These are phyloP conservation scores for Populus trichocarpa DNA, from an alignment of 441 rosid species.

Conservation along the genomic window DNA sequence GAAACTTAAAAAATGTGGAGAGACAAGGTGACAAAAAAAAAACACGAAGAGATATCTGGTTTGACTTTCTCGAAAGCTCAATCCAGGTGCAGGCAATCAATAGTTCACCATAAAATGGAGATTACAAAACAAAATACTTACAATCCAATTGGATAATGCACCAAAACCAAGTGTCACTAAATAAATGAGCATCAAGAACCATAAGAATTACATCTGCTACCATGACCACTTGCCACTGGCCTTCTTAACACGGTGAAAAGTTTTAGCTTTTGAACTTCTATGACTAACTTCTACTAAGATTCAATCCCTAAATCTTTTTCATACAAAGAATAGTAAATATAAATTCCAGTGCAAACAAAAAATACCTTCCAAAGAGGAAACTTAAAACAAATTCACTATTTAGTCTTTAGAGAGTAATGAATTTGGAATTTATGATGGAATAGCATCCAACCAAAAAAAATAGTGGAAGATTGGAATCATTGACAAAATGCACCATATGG, in stretches of 20 bases:
- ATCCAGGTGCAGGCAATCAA: neutral
- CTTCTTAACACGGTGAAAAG: neutral
- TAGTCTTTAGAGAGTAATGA: conserved; percentile 2
- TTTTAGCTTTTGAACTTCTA: too few relatives aligned
- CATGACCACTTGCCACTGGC: neutral
- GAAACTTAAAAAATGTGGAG: neutral
- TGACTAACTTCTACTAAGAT: too few relatives aligned
- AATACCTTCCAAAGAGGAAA: too few relatives aligned
- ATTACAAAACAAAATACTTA: neutral
- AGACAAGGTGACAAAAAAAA: neutral
- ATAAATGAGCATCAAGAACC: too few relatives aligned
- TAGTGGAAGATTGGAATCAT: neutral
- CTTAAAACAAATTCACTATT: neutral
- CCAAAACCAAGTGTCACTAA: neutral
- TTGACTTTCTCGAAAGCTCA: neutral
- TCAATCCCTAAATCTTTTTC: too few relatives aligned
- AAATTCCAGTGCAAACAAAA: too few relatives aligned
- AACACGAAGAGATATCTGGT: neutral
- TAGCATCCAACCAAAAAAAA: neutral
- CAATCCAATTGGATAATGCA: neutral
- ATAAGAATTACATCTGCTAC: too few relatives aligned
- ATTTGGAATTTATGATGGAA: neutral
- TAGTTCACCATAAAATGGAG: neutral
- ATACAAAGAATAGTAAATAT: too few relatives aligned
- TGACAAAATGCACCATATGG: neutral